Percentiles rank a stretch among this genome's conserved stretches.
Conservation (phyloP, 228 moss, liverwort and hornwort species). For the Sphagnum magellanicum region DNA sequence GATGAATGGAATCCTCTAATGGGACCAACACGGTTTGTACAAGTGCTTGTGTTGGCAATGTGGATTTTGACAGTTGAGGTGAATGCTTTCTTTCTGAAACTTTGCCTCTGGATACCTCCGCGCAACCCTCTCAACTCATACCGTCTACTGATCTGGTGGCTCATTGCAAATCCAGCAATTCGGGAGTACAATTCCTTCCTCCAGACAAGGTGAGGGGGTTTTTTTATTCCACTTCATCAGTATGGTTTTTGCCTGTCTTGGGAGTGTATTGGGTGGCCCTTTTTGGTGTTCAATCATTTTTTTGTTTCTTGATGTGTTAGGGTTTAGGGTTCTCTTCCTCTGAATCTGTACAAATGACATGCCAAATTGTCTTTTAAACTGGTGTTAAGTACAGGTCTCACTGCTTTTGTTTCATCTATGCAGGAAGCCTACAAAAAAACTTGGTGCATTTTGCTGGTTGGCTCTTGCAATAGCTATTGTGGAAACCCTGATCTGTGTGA, state of each 20-base stretch:
- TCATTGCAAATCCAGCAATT: conserved; percentile 92
- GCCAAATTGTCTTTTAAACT: no score
- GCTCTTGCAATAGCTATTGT: conserved; percentile 51
- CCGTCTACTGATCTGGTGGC: conserved; percentile 89
- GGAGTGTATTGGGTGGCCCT: no score
- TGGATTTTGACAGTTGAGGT: conserved; percentile 82
- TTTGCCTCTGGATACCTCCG: conserved; percentile 85
- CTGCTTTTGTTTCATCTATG: neutral
- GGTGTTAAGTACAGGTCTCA: no score
- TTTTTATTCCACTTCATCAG: no score
- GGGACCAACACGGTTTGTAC: conserved; percentile 87
- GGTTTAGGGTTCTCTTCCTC: no score
- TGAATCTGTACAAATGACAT: no score
- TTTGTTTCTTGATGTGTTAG: no score
- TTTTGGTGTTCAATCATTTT: no score
- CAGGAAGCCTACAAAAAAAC: conserved; percentile 73
- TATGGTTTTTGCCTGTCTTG: no score
- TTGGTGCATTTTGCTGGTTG: conserved; percentile 95
- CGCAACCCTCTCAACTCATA: conserved; percentile 83
- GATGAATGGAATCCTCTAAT: conserved; percentile 90
- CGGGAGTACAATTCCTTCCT: conserved; percentile 90
- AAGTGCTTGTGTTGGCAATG: conserved; percentile 69
- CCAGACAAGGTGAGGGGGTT: conserved; percentile 52
- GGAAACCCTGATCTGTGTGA: conserved; percentile 82
- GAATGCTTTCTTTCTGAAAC: conserved; percentile 90